Base-by-base conservation (phyloP, 2,329 filamentous ascomycete species). In the Ascochyta fabae region DNA sequence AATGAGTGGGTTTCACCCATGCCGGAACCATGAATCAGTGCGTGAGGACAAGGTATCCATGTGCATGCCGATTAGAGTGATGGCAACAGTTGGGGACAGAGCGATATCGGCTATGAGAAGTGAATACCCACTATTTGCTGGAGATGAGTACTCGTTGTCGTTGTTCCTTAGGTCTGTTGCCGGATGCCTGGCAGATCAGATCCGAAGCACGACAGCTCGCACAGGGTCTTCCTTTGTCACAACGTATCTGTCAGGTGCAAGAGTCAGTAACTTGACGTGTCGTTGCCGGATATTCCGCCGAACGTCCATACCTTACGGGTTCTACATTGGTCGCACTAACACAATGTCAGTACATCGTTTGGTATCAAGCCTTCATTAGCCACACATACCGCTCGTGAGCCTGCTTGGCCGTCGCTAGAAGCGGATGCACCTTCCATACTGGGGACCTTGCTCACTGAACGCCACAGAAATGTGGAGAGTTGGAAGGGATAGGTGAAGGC, bases 171-270 rank as follows among this genome's bases (percentile, higher is more conserved):
- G 3, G 70, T 54, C 4, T 68, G 53, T 15, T 75, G 54, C 1
- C 61, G 31, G 24, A 72, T 72, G 44, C 77, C 69, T 4, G 70
- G 74, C 53, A 76, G 75, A 7, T 62, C 40, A 12, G 77, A 49
- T 34, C 71, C 65, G 33, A 72, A 65, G 10, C 71, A 64, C 9
- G 66, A 48, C 76, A 78, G 45, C 75, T 77, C 3, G 74, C 67
- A 51, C 72, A 75, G 5, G 72, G 72, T 24, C 68, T 68, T 8
- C 48, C 63, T 58, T 71, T 66, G 39, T 75, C 70, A 29, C 72
- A 74, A 12, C 68, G 68, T 13, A 73, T 62, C 54, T 57, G 16
- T n/a, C n/a, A 38, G 12, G 27, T 29, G 36, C 16, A 53, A 13
- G 27, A 13, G 33, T 53, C n/a, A 45, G 48, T 19, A 29, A 33